Evolutionary conservation across 352 stramenopile genomes (phyloP).

Genomic region (Globisporangium rhizosaccharum): DNA sequence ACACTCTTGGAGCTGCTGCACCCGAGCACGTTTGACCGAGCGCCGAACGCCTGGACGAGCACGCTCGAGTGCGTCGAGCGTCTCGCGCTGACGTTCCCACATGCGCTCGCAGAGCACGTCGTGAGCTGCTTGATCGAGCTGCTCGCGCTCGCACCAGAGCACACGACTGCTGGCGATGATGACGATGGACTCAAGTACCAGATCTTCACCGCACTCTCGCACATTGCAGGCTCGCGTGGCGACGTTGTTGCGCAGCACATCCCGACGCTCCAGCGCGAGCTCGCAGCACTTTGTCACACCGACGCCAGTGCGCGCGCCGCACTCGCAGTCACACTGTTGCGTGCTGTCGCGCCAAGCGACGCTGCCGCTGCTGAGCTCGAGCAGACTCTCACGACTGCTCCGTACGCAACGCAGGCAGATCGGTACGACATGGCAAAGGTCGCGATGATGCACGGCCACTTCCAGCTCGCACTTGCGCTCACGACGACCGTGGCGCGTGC

Average conservation of each 20-base stretch:
- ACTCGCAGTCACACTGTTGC: neutral
- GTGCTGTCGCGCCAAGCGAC: neutral
- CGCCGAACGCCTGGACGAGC: neutral
- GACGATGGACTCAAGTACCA: neutral
- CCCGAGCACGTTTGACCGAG: conserved; percentile 11
- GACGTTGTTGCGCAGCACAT: neutral
- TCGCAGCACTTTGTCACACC: neutral
- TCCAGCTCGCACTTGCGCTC: conserved; percentile 20
- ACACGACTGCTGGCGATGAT: neutral
- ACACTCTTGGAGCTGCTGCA: conserved; percentile 27
- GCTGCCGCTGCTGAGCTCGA: neutral
- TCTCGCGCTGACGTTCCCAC: neutral
- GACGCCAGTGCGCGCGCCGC: neutral
- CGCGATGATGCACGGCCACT: conserved; percentile 32
- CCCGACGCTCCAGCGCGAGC: neutral
- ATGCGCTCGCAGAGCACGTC: neutral
- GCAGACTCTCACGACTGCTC: neutral
- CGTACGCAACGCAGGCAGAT: conserved; percentile 27
- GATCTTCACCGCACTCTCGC: neutral
- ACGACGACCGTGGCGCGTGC: conserved; percentile 18
- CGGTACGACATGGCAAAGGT: conserved; percentile 43
- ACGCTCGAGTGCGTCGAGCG: neutral
- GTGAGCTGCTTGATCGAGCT: neutral
- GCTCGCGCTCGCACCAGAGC: neutral
- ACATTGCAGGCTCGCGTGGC: neutral